These are phyloP conservation scores for Tetrahymena borealis DNA, from an alignment of 73 alveolate genomes.

Conservation along the genomic window DNA sequence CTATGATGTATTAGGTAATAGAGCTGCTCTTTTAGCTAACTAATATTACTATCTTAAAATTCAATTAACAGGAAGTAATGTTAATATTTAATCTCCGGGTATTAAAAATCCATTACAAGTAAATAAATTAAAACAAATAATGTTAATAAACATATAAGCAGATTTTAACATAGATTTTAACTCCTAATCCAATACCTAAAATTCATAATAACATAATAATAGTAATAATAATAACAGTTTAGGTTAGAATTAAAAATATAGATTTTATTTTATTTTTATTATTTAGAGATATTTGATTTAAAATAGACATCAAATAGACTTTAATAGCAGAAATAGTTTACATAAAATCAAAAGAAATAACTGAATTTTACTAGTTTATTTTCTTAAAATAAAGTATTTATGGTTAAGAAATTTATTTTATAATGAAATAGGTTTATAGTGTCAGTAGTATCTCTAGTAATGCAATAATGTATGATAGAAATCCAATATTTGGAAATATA, in stretches of 20 bases:
- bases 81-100: constrained; percentile 14
- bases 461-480: background rate
- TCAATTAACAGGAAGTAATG: constrained; percentile 21
- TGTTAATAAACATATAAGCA: background rate
- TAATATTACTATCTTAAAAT: constrained; percentile 11
- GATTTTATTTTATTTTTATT: too few relatives aligned
- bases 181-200: too few relatives aligned
- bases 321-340: too few relatives aligned
- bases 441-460: background rate
- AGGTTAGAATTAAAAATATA: too few relatives aligned
- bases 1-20: background rate
- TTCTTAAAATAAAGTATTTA: too few relatives aligned
- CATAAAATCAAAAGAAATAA: too few relatives aligned
- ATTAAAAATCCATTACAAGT: constrained; percentile 18
- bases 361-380: too few relatives aligned
- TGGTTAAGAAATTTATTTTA: background rate
- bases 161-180: background rate
- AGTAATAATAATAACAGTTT: too few relatives aligned
- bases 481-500: background rate
- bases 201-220: too few relatives aligned
- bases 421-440: background rate
- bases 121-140: background rate
- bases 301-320: too few relatives aligned
- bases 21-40: background rate
- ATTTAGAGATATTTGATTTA: too few relatives aligned